Evolutionary conservation across 345 rosid species (phyloP).

Genomic region (Laguncularia racemosa): DNA sequence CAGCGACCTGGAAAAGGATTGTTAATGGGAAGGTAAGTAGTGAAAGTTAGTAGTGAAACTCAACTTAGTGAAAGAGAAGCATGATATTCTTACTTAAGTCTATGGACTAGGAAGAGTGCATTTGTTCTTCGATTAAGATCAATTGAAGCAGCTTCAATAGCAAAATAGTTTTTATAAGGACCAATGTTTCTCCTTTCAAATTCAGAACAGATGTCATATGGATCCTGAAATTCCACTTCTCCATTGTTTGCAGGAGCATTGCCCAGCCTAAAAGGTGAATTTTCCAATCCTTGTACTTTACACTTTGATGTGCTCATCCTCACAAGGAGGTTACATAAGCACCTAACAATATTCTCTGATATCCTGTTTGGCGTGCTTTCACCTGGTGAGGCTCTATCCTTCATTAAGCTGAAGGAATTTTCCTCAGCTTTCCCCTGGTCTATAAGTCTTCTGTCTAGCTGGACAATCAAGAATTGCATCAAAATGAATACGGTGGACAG

Average conservation of each 20-base stretch:
- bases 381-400: slow-evolving; percentile 29
- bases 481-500: neutral
- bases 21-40: slow-evolving; percentile 8
- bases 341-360: slow-evolving; percentile 64
- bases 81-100: slow-evolving; percentile 50
- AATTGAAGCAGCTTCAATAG: slow-evolving; percentile 47
- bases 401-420: slow-evolving; percentile 34
- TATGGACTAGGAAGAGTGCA: slow-evolving; percentile 55
- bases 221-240: slow-evolving; percentile 35
- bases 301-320: slow-evolving; percentile 64
- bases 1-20: slow-evolving; percentile 43
- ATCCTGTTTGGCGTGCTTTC: slow-evolving; percentile 53
- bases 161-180: slow-evolving; percentile 48
- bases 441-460: slow-evolving; percentile 58
- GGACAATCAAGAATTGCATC: slow-evolving; percentile 19
- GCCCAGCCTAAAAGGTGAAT: slow-evolving; percentile 6
- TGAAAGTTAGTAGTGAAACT: neutral
- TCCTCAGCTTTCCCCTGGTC: slow-evolving; percentile 53
- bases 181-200: slow-evolving; percentile 43
- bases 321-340: slow-evolving; percentile 50
- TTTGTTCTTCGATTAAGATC: slow-evolving; percentile 50
- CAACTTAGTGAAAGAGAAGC: neutral
- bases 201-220: slow-evolving; percentile 42
- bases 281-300: slow-evolving; percentile 16
- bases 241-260: slow-evolving; percentile 9